Evolutionary conservation across 1,284 basidiomycete genomes (phyloP).

Genomic region (Inonotus obliquus): DNA sequence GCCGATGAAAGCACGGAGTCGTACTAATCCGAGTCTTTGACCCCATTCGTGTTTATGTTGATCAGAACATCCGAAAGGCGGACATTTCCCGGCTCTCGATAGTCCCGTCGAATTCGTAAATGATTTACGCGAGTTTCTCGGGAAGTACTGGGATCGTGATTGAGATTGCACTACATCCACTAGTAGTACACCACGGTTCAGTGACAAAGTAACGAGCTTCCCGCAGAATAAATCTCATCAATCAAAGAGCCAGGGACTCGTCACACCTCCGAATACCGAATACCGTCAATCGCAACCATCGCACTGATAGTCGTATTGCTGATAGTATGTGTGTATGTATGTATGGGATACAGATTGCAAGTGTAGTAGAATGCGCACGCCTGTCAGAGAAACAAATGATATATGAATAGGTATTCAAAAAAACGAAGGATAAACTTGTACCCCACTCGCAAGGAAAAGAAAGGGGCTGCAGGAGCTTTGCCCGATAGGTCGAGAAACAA

Average conservation of each 20-base stretch:
- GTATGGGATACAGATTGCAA: not conserved
- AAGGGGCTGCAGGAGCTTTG: no score
- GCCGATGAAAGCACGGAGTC: no score
- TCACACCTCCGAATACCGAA: no score
- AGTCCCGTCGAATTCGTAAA: slow-evolving; percentile 8
- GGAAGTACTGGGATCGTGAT: slow-evolving; percentile 1
- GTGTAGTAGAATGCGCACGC: not conserved
- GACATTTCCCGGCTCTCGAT: slow-evolving; percentile 18
- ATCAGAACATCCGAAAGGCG: slow-evolving; percentile 11
- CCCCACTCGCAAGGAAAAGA: no score
- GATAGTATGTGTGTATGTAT: not conserved
- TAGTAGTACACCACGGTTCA: not conserved
- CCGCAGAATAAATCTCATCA: no score
- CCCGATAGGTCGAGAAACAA: no score
- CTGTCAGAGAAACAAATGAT: no score
- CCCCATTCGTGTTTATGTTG: not conserved
- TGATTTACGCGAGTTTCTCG: slow-evolving; percentile 14
- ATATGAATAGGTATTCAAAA: not conserved
- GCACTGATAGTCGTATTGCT: no score
- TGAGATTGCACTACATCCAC: not conserved
- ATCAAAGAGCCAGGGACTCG: no score
- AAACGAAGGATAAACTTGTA: no score
- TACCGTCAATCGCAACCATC: no score
- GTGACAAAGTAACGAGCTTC: no score
- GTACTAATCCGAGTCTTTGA: not conserved